Evolutionary conservation across 1,139 yeast genomes (phyloP).

Genomic region (Debaryomycetaceae sp.): DNA sequence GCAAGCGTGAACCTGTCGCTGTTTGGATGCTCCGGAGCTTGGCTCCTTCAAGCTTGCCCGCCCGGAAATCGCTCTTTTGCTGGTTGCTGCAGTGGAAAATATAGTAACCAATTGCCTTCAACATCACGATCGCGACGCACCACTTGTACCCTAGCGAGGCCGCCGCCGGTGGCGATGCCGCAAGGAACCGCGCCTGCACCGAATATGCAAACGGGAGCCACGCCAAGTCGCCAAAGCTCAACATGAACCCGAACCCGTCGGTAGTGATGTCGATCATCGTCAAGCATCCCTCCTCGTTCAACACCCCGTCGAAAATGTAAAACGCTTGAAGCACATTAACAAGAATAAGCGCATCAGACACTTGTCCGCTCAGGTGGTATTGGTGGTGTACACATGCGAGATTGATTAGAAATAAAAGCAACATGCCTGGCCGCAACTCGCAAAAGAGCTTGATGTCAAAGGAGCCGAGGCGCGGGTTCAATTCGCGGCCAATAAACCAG

Average conservation of each 20-base stretch:
- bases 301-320: conserved; percentile 83
- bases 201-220: conserved; percentile 93
- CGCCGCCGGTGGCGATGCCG: conserved; percentile 41
- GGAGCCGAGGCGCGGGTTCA: conserved; percentile 79
- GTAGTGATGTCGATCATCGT: conserved; percentile 95
- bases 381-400: conserved; percentile 76
- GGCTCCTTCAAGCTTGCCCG: conserved; percentile 55
- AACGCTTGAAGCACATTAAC: conserved; percentile 64
- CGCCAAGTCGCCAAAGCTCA: conserved; percentile 86
- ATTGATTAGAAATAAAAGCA: conserved; percentile 76
- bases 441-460: conserved; percentile 87
- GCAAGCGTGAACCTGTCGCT: conserved; percentile 64
- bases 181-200: conserved; percentile 72
- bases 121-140: conserved; percentile 26
- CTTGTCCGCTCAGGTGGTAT: conserved; percentile 46
- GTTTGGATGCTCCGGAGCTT: conserved; percentile 62
- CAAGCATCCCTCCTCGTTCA: conserved; percentile 79
- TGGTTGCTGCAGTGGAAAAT: conserved; percentile 77
- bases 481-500: conserved; percentile 95
- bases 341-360: conserved; percentile 64
- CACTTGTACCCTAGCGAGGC: conserved; percentile 40
- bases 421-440: conserved; percentile 90
- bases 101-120: conserved; percentile 55
- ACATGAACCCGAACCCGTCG: conserved; percentile 96
- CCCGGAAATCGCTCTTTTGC: conserved; percentile 77